These are phyloP conservation scores for Skeletonema potamos DNA, from an alignment of 108 stramenopile genomes.

Conservation along the genomic window DNA sequence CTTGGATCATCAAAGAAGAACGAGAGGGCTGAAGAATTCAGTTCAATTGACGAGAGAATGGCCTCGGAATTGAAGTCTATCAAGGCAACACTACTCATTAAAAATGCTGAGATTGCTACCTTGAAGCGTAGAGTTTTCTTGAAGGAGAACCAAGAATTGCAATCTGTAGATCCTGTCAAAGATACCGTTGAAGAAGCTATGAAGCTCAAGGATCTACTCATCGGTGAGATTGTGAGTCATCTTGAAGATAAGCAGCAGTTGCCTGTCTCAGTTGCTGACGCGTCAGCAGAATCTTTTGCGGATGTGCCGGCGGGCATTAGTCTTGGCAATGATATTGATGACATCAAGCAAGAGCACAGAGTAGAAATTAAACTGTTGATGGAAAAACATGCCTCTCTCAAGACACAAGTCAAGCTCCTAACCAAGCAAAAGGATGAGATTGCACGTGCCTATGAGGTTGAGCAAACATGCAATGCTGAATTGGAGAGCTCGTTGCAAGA, in stretches of 20 bases:
- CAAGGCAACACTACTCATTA: neutral
- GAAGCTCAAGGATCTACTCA: neutral
- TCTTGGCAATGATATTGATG: slow-evolving; percentile 6
- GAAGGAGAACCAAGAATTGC: neutral
- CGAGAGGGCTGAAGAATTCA: neutral
- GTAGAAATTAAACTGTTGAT: slow-evolving; percentile 13
- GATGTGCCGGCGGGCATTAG: neutral
- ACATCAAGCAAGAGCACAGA: slow-evolving; percentile 10
- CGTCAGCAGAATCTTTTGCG: neutral
- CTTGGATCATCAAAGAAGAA: neutral
- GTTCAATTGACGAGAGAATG: neutral
- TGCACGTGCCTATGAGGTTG: slow-evolving; percentile 6
- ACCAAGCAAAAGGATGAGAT: slow-evolving; percentile 8
- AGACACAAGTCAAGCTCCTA: slow-evolving; percentile 12
- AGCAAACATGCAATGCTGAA: slow-evolving; percentile 5
- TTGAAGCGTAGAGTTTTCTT: neutral
- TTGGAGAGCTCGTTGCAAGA: slow-evolving; percentile 12
- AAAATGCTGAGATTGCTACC: neutral
- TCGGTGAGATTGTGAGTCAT: neutral
- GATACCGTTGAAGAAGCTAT: neutral
- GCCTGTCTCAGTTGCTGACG: neutral
- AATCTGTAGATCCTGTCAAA: neutral
- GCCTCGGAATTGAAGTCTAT: slow-evolving; percentile 1
- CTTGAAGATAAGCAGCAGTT: neutral
- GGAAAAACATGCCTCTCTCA: slow-evolving; percentile 12